Evolutionary conservation across 345 rosid species (phyloP).

Genomic region (Populus deltoides): DNA sequence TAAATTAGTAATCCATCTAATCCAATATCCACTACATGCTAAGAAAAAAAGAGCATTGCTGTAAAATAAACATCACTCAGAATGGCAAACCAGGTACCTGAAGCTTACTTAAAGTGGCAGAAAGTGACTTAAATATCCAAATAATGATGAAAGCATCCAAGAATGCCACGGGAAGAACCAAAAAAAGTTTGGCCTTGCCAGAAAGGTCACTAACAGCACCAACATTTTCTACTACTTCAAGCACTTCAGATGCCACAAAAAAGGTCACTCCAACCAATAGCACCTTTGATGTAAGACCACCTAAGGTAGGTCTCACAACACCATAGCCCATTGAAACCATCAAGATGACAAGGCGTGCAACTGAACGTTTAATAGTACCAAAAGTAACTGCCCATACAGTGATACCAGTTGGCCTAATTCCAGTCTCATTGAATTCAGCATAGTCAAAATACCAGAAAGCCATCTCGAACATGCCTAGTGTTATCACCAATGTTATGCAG

Average conservation of each 20-base stretch:
- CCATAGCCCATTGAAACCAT: constrained; percentile 98
- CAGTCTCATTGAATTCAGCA: constrained; percentile 82
- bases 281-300: constrained; percentile 89
- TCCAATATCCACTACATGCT: neutral
- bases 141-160: constrained; percentile 93
- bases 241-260: constrained; percentile 85
- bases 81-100: constrained; percentile 49
- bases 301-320: constrained; percentile 93
- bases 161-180: constrained; percentile 79
- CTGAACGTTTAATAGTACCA: constrained; percentile 69
- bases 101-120: constrained; percentile 84
- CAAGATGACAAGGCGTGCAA: constrained; percentile 71
- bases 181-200: constrained; percentile 79
- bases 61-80: constrained; percentile 2
- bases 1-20: neutral
- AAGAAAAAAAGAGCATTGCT: neutral
- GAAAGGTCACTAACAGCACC: constrained; percentile 91
- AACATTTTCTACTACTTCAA: constrained; percentile 84
- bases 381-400: constrained; percentile 93
- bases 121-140: constrained; percentile 93
- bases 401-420: constrained; percentile 79
- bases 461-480: constrained; percentile 94
- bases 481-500: constrained; percentile 80
- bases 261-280: constrained; percentile 83
- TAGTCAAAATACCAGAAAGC: constrained; percentile 95